These are phyloP conservation scores for Leishmania mexicana DNA, from an alignment of 208 protist genomes.

Conservation along the genomic window DNA sequence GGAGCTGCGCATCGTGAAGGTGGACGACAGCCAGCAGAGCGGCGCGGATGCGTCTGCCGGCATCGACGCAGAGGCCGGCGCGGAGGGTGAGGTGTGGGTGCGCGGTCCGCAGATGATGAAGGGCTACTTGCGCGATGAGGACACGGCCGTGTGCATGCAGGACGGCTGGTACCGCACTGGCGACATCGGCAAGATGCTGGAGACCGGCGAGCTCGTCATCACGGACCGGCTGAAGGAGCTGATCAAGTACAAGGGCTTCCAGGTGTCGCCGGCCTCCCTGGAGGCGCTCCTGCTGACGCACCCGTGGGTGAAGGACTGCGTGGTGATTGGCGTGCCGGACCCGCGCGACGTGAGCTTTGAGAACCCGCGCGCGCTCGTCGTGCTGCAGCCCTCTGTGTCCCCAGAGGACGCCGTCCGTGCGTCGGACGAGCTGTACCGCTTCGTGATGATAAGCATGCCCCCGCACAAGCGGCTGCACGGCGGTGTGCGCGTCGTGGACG, in stretches of 20 bases:
- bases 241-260: conserved; percentile 93
- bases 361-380: conserved; percentile 76
- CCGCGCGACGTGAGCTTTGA: conserved; percentile 53
- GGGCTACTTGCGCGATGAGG: conserved; percentile 68
- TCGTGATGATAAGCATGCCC: conserved; percentile 40
- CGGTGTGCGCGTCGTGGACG: conserved; percentile 63
- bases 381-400: conserved; percentile 35
- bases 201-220: conserved; percentile 49
- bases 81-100: conserved; percentile 71
- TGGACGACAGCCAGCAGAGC: conserved; percentile 45
- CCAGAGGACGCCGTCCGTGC: conserved; percentile 37
- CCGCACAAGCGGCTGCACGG: conserved; percentile 82
- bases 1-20: conserved; percentile 44
- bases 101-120: conserved; percentile 80
- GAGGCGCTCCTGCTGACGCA: conserved; percentile 67
- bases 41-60: conserved; percentile 36
- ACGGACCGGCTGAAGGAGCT: conserved; percentile 88
- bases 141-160: conserved; percentile 45
- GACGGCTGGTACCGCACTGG: conserved; percentile 78
- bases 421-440: conserved; percentile 52
- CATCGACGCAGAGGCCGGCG: conserved; percentile 30
- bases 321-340: conserved; percentile 72
- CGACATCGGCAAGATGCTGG: conserved; percentile 67
- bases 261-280: conserved; percentile 83
- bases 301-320: conserved; percentile 60